Conservation (phyloP, 345 rosid genomes). For the Linum usitatissimum region DNA sequence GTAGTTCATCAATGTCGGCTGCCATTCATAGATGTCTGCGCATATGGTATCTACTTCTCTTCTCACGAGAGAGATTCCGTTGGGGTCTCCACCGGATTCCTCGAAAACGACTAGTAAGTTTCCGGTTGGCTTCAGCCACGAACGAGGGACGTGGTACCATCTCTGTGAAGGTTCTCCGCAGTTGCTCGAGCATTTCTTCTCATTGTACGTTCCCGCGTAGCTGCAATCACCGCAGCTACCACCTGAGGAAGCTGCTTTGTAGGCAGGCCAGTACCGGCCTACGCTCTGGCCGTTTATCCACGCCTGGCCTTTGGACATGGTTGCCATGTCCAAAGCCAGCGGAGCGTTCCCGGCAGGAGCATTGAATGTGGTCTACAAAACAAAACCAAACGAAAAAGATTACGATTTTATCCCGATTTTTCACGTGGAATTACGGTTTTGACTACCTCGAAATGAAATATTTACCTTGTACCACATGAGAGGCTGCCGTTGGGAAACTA, state of each 20-base stretch:
- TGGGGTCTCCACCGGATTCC: slow-evolving; percentile 98
- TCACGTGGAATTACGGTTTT: no score
- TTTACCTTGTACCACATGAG: slow-evolving; percentile 90
- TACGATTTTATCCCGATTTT: no score
- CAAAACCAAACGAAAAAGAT: slow-evolving; percentile 1
- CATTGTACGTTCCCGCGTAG: slow-evolving; percentile 58
- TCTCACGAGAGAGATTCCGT: slow-evolving; percentile 70
- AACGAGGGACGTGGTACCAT: slow-evolving; percentile 92
- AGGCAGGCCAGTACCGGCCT: slow-evolving; percentile 95
- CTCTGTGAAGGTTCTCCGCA: slow-evolving; percentile 96
- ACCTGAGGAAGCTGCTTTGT: slow-evolving; percentile 50
- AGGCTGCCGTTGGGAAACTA: slow-evolving; percentile 69
- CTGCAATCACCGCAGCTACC: slow-evolving; percentile 58
- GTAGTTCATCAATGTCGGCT: slow-evolving; percentile 76
- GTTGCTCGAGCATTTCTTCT: slow-evolving; percentile 68
- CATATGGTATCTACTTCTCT: slow-evolving; percentile 79
- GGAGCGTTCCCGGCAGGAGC: slow-evolving; percentile 84
- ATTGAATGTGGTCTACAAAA: slow-evolving; percentile 62
- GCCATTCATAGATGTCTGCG: slow-evolving; percentile 91
- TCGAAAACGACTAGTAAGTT: slow-evolving; percentile 91
- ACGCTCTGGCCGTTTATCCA: slow-evolving; percentile 90
- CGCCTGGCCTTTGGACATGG: slow-evolving; percentile 97
- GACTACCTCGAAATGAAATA: neutral
- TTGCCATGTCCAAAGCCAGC: slow-evolving; percentile 78
- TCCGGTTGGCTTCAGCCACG: slow-evolving; percentile 84